A percentile compares a stretch with the other conserved stretches of the same genome.
Evolutionary conservation across 306 rosid species (phyloP).

Genomic region (Cucumis melo): DNA sequence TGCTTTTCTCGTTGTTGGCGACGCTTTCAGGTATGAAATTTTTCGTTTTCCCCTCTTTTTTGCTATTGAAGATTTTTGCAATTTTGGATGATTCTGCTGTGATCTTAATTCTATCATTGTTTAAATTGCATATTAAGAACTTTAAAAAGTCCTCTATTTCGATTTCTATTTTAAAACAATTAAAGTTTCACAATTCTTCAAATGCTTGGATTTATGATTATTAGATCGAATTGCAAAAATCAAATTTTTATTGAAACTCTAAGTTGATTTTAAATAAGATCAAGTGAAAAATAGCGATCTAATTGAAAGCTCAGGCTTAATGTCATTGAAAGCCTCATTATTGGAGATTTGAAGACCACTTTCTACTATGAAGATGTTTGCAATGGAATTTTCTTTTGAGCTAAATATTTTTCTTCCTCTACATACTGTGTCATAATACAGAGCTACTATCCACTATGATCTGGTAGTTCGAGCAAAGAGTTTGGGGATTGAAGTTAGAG

Average conservation of each 20-base stretch:
- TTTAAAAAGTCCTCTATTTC: no score
- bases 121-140: no score
- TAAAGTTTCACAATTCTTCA: no score
- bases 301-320: not conserved
- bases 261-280: no score
- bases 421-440: slow-evolving; percentile 1
- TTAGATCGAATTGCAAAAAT: no score
- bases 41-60: not conserved
- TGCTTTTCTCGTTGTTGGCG: slow-evolving; percentile 46
- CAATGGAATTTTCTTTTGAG: not conserved
- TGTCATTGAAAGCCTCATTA: not conserved
- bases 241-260: no score
- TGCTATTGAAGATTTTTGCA: not conserved
- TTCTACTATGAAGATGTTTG: not conserved
- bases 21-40: slow-evolving; percentile 35
- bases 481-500: slow-evolving; percentile 51
- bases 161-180: no score
- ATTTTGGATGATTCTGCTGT: not conserved
- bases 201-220: no score
- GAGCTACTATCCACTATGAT: slow-evolving; percentile 76
- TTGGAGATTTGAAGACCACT: not conserved
- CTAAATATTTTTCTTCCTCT: not conserved
- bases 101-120: not conserved
- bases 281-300: no score
- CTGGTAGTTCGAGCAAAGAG: slow-evolving; percentile 84